Evolutionary conservation across 2,329 filamentous ascomycete species (phyloP).

Genomic region (Geosmithia putterillii): DNA sequence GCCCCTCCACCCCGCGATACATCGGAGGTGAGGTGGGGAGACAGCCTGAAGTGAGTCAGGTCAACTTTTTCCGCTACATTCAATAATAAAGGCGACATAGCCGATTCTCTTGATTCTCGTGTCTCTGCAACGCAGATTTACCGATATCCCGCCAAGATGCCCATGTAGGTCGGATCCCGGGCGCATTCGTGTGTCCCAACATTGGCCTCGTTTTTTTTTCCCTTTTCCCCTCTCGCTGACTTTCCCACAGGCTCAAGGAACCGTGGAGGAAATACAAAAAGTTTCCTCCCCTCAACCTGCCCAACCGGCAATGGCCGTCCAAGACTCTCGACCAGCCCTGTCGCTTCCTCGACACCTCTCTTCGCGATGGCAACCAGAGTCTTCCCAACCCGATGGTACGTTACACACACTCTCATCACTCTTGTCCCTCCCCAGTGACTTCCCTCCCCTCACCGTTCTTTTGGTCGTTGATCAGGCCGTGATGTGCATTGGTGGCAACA

Average conservation of each 20-base stretch:
- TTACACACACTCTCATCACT: background rate
- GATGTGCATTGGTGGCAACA: too few species aligned
- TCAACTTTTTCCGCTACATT: background rate
- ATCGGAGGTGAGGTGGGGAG: background rate
- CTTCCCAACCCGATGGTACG: conserved; percentile 84
- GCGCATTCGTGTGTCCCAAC: conserved; percentile 3
- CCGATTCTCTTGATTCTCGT: background rate
- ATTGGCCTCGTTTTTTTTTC: conserved; percentile 2
- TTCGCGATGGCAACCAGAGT: conserved; percentile 84
- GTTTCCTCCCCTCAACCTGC: conserved; percentile 44
- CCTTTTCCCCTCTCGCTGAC: background rate
- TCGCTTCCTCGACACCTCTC: conserved; percentile 64
- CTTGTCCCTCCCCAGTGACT: background rate
- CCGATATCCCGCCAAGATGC: conserved; percentile 2
- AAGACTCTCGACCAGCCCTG: conserved; percentile 75
- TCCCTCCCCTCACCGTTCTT: too few species aligned
- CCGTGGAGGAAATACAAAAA: conserved; percentile 66
- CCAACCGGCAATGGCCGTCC: conserved; percentile 70
- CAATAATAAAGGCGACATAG: background rate
- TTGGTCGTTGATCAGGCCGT: too few species aligned
- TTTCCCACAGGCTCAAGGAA: conserved; percentile 50
- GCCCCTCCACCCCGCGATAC: background rate
- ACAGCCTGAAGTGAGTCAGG: background rate
- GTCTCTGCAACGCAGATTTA: background rate
- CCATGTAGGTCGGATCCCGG: conserved; percentile 3